Base-by-base conservation (phyloP, 371 early-diverging fungal species). In the Mortierella sp. region DNA sequence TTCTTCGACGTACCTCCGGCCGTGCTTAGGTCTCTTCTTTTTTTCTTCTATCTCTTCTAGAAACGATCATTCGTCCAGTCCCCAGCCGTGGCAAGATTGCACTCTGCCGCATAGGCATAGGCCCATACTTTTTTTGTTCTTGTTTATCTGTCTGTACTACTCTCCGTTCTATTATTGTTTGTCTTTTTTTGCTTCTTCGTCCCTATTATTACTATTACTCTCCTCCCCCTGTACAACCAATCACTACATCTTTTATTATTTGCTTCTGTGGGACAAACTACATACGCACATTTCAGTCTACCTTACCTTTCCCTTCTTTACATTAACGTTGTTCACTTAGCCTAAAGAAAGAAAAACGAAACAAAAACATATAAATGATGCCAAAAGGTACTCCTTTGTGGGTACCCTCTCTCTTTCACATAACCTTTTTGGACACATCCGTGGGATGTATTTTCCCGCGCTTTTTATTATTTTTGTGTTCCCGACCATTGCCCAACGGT, bases 1-100 rank as follows among this genome's bases (percentile, higher is more conserved):
- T 79, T 11, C 74, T 78, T 29, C 79, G 79, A 16, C 79, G 82
- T 16, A 60, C 60, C 0, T 60, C 60, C 18, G 32, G 60, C 12
- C 60, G 60, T 32, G 29, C 11, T 4, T 38, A 18, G 38, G 12
- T 46, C 16, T 46, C 14, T 46, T 46, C 3, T 46, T 46, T 46
- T 46, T 46, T 46, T 14, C 0, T n/a, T 41, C 5, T 21, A 41
- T 41, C 41, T 11, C 11, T 38, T 4, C 27, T n/a, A 10, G 70
- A 60, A 1, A 21, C 32, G 32, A 12, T 24, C 70, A 27, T 38
- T 29, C 41, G 21, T 29, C 58, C 55, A 21, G 29, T n/a, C 29
- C 44, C 46, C 24, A 27, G 14, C 27, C 70, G 27, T 49, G 51
- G 48, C 68, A 32, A 46, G 44, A 11, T 11, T 70, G 51, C 32